A percentile compares a stretch with the other conserved stretches of the same genome.
phyloP scores from a whole-genome alignment of 2,329 filamentous ascomycete genomes.

The Purpureocillium takamizusanense region DNA sequence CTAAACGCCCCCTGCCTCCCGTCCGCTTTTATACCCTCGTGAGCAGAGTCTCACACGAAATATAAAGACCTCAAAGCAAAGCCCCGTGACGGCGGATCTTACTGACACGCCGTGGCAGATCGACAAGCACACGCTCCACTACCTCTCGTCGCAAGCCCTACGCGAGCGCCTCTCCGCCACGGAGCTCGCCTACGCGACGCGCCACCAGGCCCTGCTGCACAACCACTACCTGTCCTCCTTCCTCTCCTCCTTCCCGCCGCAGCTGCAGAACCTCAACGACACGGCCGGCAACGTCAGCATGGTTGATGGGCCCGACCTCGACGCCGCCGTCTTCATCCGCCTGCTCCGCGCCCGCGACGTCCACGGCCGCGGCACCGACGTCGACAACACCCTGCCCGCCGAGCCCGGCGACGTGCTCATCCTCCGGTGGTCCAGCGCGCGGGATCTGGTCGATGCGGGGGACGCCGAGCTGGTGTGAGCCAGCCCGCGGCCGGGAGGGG shows the following conservation, averaged over 20 bases:
- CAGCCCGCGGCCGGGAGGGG: neutral
- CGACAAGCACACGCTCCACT: conserved; percentile 67
- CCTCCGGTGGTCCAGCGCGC: conserved; percentile 67
- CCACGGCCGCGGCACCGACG: conserved; percentile 53
- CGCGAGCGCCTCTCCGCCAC: conserved; percentile 60
- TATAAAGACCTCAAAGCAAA: neutral
- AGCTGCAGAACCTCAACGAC: conserved; percentile 81
- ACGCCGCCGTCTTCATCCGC: conserved; percentile 77
- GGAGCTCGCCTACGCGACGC: conserved; percentile 73
- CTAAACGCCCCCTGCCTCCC: neutral
- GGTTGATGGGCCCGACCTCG: conserved; percentile 79
- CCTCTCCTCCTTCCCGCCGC: conserved; percentile 68
- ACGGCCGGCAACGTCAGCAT: conserved; percentile 83
- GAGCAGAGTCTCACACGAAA: too few relatives aligned
- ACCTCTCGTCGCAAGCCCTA: conserved; percentile 49
- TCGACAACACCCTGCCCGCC: conserved; percentile 50
- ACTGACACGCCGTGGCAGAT: conserved; percentile 42
- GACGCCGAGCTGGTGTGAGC: conserved; percentile 51
- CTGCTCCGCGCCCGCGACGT: conserved; percentile 54
- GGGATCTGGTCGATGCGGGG: conserved; percentile 43
- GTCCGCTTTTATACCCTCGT: too few relatives aligned
- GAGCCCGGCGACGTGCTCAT: conserved; percentile 57
- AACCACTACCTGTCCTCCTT: conserved; percentile 83
- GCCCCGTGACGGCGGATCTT: neutral
- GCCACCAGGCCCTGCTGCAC: conserved; percentile 77